phyloP scores from a whole-genome alignment of 352 stramenopile species.

The Phytophthora crassamura region DNA sequence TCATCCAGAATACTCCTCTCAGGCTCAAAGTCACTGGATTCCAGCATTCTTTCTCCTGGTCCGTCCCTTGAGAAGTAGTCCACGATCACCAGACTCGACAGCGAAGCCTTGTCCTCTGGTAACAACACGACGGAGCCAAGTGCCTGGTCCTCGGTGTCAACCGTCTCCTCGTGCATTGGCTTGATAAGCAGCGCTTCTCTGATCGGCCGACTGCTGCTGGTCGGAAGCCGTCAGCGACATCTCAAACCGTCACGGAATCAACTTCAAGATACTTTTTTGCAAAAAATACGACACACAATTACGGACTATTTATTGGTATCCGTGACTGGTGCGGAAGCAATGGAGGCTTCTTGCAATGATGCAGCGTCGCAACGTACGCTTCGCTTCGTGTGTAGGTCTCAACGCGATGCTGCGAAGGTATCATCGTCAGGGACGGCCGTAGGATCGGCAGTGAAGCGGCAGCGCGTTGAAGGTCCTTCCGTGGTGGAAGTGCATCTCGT shows the following conservation, averaged over 20 bases:
- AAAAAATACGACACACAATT: constrained; percentile 20
- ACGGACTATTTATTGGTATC: constrained; percentile 17
- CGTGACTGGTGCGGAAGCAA: constrained; percentile 20
- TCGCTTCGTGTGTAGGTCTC: background rate
- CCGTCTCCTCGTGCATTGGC: constrained; percentile 16
- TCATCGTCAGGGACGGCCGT: background rate
- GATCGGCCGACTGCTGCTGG: constrained; percentile 13
- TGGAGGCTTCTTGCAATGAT: constrained; percentile 8
- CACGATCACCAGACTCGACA: constrained; percentile 42
- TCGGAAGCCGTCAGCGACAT: constrained; percentile 29
- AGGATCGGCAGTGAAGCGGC: constrained; percentile 28
- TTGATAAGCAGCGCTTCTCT: background rate
- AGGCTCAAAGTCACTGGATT: background rate
- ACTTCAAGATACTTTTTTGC: constrained; percentile 35
- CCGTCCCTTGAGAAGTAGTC: constrained; percentile 40
- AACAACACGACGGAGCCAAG: constrained; percentile 27
- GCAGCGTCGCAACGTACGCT: background rate
- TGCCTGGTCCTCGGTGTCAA: constrained; percentile 17
- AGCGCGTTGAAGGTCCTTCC: constrained; percentile 14
- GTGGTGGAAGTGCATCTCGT: constrained; percentile 52
- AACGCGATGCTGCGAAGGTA: background rate
- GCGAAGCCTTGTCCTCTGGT: constrained; percentile 19
- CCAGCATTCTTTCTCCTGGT: constrained; percentile 7
- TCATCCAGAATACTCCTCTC: constrained; percentile 23
- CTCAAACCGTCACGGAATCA: constrained; percentile 30